phyloP scores from a whole-genome alignment of 805 yeast genomes.

The Starmerella apis region DNA sequence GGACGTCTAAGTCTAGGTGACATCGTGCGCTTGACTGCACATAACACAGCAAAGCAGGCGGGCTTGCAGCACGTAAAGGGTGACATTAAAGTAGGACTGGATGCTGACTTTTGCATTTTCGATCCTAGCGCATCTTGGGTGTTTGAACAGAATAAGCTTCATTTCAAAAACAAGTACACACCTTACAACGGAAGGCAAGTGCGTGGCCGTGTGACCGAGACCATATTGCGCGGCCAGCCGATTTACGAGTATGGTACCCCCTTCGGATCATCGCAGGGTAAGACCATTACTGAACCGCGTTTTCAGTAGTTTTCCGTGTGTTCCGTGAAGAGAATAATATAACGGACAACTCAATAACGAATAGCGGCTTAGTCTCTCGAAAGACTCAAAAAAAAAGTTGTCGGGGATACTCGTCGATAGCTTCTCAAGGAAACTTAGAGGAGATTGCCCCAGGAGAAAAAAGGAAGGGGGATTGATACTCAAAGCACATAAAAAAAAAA shows the following conservation, averaged over 20 bases:
- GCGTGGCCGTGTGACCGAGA: conserved; percentile 65
- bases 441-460: too few relatives aligned
- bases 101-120: conserved; percentile 80
- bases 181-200: conserved; percentile 68
- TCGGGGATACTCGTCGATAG: too few relatives aligned
- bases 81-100: conserved; percentile 56
- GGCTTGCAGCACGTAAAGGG: conserved; percentile 73
- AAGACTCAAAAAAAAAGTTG: too few relatives aligned
- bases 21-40: conserved; percentile 67
- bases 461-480: too few relatives aligned
- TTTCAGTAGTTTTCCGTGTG: background rate
- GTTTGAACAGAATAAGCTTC: conserved; percentile 31
- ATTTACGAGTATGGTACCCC: conserved; percentile 35
- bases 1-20: conserved; percentile 47
- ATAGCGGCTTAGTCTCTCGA: too few relatives aligned
- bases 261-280: conserved; percentile 8
- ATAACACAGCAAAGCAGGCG: conserved; percentile 75
- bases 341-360: too few relatives aligned
- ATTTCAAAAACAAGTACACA: conserved; percentile 76
- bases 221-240: conserved; percentile 64
- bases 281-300: background rate
- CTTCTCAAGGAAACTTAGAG: too few relatives aligned
- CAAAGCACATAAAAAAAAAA: too few relatives aligned
- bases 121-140: conserved; percentile 52
- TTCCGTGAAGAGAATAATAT: too few relatives aligned